Evolutionary conservation across 2,329 filamentous ascomycete genomes (phyloP), one percentile per base, ranked within the genome.

Genomic region (Hypoxylon sp.): DNA sequence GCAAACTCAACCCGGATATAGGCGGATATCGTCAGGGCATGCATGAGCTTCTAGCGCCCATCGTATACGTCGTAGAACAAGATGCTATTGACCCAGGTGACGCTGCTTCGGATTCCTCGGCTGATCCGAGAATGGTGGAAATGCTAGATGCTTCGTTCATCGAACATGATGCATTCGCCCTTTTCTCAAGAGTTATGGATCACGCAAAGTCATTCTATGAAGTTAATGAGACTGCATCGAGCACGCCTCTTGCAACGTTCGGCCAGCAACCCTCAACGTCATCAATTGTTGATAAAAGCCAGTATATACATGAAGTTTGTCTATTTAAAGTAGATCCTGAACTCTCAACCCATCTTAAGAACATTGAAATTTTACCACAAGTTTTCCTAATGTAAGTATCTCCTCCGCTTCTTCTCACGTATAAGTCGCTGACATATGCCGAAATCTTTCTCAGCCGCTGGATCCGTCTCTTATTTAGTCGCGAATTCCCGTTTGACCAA

Each of bases 11-110:
- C 76, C 93, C 93, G 1, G 90, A 91, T 72, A 86, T 94, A 59
- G 94, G 94, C 14, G 94, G 89, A 17, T 99, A 99, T 78, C 90
- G 96, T n/a, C 96, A 99, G 82, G 96, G 96, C 10, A 99, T 99
- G 95, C 96, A 99, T 78, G 96, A 99, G 81, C 84, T 99, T 47
- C 85, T 98, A 13, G 96, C 96, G 0, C 94, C 96, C 0, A 90
- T 99, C 39, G 83, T 98, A 5, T 94, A 94, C 86, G 92, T 94
- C 1, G 83, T 98, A 5, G 90, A 94, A 73, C 86, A 91, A 73
- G 96, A 99, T 81, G 91, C 94, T 5, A 83, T 97, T 55, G 86
- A 92, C 58, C 78, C 80, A 3, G 73, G 76, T 2, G 76, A 79
- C 2, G 72, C 74, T 50, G 76, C 80, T 47, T 76, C 77, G 1